Evolutionary conservation across 164 flowering plant species (phyloP), one percentile per base, ranked within the genome.

Genomic region (Aristolochia contorta): DNA sequence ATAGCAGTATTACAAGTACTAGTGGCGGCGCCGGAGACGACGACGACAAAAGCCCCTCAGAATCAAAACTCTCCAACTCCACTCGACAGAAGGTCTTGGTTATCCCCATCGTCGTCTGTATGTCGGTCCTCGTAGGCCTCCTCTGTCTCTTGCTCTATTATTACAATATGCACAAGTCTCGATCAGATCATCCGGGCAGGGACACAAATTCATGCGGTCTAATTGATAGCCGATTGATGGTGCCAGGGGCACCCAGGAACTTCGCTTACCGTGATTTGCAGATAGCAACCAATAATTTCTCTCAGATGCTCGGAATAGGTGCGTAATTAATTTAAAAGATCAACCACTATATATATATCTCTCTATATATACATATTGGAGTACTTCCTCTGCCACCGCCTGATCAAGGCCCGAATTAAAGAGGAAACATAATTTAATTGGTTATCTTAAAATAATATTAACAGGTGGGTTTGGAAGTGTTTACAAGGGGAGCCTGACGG

Each of bases 401-500:
- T n/a, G n/a, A n/a, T n/a, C n/a, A n/a, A n/a, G n/a, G n/a, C n/a
- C n/a, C n/a, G 43, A 37, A 37, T 37, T 37, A 10, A 37, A 37
- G 30, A n/a, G 30, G 5, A 27, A 27, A 27, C 30, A 27, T n/a
- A n/a, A n/a, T n/a, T n/a, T n/a, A n/a, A n/a, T n/a, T n/a, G n/a
- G n/a, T n/a, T n/a, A n/a, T n/a, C 30, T 27, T 27, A 27, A 27
- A 27, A 27, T 27, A 27, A 2, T n/a, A n/a, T 27, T 27, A 43
- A 37, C 79, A 90, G 97, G 99, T 50, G 97, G 94, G 21, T 93
- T 93, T 71, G 96, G 97, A 19, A 83, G 82, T 65, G 91, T 92
- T 5, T 92, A 82, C 75, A 89, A 86, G 67, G 98, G 98, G 67
- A 79, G 71, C 65, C 74, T 88, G 14, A 78, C 61, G 47, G 92